Base-by-base conservation (phyloP, 2,329 filamentous ascomycete genomes). In the Claviceps maximensis region DNA sequence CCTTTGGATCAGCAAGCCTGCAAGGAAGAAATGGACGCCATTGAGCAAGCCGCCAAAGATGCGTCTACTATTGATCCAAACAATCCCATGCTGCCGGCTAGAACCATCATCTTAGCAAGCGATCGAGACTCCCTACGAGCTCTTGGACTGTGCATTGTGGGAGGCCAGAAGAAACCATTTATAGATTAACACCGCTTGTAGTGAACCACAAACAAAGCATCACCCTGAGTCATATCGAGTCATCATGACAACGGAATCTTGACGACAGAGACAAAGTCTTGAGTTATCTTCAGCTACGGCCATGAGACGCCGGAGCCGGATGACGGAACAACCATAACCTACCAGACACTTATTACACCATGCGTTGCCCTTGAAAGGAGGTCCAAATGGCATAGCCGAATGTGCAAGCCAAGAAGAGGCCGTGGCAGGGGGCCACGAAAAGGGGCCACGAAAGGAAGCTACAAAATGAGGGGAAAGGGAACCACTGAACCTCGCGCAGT, bases 1-100 rank as follows among this genome's bases (percentile, higher is more conserved):
- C 91, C 93, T 0, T 82, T 96, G 57, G 93, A 98, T 64, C 89
- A 96, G 63, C 88, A 94, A 59, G 87, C 86, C 17, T 98, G 93
- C 71, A 96, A 95, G 68, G 90, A 96, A 65, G 93, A 97, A 71
- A 96, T 98, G 89, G 90, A 95, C 62, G 90, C 90, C 40, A 97
- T 98, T 58, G 90, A 96, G 65, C 89, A 95, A 69, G 87, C 93
- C 0, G 93, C 93, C 45, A 91, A 90, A 68, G 91, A 97, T 61
- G 91, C 93, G 2, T 86, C 87, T 17, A 82, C 87, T 56, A 84
- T 97, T 56, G 89, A 91, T 60, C 86, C 86, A 0, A 87, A 93
- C 57, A 88, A 94, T 56, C 93, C 90, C 0, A 90, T 94, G 84
- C 71, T 96, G n/a, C 90, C 93, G 1, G 84, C 90, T 1, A 83